Evolutionary conservation across 2,329 filamentous ascomycete genomes (phyloP).

Genomic region (Aspergillus fijiensis): DNA sequence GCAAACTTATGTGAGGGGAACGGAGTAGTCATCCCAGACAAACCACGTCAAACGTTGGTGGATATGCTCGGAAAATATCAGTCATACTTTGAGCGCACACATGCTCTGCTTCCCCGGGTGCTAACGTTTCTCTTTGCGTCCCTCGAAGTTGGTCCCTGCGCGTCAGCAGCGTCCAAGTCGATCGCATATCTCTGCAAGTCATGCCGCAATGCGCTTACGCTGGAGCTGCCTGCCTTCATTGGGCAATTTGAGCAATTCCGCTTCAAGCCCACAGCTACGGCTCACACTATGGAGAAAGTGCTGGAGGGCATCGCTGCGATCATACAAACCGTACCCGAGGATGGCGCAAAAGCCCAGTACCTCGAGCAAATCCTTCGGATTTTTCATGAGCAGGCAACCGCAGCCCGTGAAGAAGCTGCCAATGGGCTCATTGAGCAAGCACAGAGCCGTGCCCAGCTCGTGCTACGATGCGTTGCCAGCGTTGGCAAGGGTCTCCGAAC

Average conservation of each 20-base stretch:
- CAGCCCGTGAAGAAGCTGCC: conserved; percentile 33
- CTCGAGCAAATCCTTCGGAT: conserved; percentile 40
- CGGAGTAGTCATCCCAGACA: conserved; percentile 34
- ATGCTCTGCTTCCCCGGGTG: conserved; percentile 39
- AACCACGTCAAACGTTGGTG: conserved; percentile 42
- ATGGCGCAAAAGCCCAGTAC: conserved; percentile 41
- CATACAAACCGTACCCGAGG: conserved; percentile 41
- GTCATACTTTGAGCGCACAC: conserved; percentile 46
- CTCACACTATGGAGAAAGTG: conserved; percentile 43
- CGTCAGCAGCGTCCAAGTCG: conserved; percentile 44
- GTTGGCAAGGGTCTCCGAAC: conserved; percentile 42
- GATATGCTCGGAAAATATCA: conserved; percentile 47
- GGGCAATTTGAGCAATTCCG: conserved; percentile 42
- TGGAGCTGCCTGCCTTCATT: conserved; percentile 45
- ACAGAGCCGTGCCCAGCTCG: conserved; percentile 34
- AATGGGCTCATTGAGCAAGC: conserved; percentile 36
- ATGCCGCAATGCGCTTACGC: conserved; percentile 41
- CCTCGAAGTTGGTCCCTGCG: conserved; percentile 42
- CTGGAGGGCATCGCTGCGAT: conserved; percentile 47
- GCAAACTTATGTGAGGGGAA: conserved; percentile 33
- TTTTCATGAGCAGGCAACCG: conserved; percentile 36
- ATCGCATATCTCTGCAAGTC: conserved; percentile 47
- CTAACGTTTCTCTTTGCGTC: conserved; percentile 48
- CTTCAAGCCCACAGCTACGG: conserved; percentile 36
- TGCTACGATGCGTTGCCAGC: conserved; percentile 42